These are phyloP conservation scores for Dactylis glomerata DNA, from an alignment of 176 grass and related monocot genomes.

Conservation along the genomic window DNA sequence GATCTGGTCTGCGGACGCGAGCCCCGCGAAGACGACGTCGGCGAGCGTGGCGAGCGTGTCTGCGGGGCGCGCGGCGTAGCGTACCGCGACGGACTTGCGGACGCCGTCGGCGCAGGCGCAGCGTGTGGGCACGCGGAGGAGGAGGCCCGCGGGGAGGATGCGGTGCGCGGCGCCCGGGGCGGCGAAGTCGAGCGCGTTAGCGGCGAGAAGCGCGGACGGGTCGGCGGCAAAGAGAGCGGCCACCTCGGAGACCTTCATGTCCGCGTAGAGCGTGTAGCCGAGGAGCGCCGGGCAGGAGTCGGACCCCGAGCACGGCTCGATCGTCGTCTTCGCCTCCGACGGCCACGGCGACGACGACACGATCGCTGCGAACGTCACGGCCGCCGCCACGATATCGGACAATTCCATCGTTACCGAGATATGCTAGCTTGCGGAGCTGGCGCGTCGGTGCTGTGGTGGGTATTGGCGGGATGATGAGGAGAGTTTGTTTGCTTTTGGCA, in stretches of 20 bases:
- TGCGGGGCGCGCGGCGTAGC: constrained; percentile 61
- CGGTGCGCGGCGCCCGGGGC: constrained; percentile 54
- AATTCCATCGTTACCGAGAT: constrained; percentile 10
- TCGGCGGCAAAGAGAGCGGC: constrained; percentile 65
- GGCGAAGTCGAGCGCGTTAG: constrained; percentile 66
- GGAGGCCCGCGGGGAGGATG: constrained; percentile 75
- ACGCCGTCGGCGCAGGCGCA: constrained; percentile 84
- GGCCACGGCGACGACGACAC: background rate
- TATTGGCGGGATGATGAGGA: constrained; percentile 48
- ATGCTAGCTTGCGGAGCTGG: background rate
- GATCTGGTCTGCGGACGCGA: constrained; percentile 80
- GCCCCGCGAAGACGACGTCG: constrained; percentile 59
- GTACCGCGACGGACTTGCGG: constrained; percentile 67
- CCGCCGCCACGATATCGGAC: background rate
- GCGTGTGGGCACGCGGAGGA: constrained; percentile 63
- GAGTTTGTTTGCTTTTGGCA: too few relatives aligned
- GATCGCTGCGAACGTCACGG: background rate
- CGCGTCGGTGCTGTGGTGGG: constrained; percentile 18
- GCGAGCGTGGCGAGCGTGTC: constrained; percentile 78
- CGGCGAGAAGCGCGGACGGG: constrained; percentile 51
- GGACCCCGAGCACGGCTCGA: constrained; percentile 81
- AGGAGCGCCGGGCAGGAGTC: constrained; percentile 69
- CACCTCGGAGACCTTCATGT: constrained; percentile 93
- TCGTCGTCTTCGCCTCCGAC: constrained; percentile 65
- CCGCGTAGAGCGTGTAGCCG: constrained; percentile 92